Evolutionary conservation across 805 yeast species (phyloP).

Genomic region (Blastobotrys chiropterorum): DNA sequence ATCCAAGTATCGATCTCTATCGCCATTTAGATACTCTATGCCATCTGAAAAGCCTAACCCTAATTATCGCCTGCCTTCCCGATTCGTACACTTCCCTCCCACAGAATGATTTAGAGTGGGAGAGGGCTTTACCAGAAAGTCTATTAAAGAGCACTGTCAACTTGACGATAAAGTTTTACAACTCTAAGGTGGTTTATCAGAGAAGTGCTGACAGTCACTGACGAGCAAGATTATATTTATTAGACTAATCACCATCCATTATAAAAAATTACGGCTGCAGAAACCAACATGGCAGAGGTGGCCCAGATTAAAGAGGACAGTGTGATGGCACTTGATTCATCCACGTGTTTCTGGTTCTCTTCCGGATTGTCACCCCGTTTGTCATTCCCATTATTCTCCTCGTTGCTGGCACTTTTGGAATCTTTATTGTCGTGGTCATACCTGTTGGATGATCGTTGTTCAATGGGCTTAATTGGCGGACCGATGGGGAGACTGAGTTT

Average conservation of each 20-base stretch:
- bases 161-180: neutral
- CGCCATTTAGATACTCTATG: neutral
- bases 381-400: neutral
- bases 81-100: neutral
- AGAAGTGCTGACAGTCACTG: neutral
- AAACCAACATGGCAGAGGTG: neutral
- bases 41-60: neutral
- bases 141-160: neutral
- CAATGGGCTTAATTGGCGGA: neutral
- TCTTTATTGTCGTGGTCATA: neutral
- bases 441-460: neutral
- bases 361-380: neutral
- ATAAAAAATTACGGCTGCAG: neutral
- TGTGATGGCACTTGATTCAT: neutral
- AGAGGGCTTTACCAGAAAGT: neutral
- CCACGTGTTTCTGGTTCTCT: neutral
- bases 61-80: conserved; percentile 1
- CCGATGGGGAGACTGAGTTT: conserved; percentile 4
- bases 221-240: neutral
- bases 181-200: neutral
- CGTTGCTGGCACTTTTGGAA: neutral
- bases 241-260: neutral
- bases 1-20: neutral
- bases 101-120: neutral
- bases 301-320: neutral